Conservation (phyloP, 1,139 yeast species). For the Ashbya aceris region DNA sequence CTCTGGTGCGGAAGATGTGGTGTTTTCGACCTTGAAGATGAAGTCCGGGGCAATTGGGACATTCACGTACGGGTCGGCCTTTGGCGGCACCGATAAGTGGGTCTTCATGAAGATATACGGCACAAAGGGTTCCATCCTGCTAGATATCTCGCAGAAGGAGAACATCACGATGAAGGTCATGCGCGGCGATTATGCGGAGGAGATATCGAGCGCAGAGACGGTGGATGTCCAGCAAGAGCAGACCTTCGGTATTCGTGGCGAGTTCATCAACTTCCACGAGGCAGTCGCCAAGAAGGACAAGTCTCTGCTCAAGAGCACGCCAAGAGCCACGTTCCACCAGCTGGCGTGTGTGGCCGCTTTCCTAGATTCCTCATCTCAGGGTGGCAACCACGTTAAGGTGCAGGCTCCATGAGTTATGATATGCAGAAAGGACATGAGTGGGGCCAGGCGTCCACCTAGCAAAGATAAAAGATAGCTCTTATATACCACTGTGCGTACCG, state of each 20-base stretch:
- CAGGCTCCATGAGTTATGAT: conserved; percentile 15
- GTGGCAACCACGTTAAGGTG: conserved; percentile 53
- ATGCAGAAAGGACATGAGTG: no score
- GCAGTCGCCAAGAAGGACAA: conserved; percentile 62
- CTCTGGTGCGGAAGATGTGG: conserved; percentile 74
- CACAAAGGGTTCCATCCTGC: conserved; percentile 59
- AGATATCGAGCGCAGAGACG: conserved; percentile 36
- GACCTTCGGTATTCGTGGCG: conserved; percentile 53
- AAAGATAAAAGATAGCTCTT: no score
- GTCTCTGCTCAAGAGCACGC: conserved; percentile 46
- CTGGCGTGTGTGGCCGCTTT: conserved; percentile 83
- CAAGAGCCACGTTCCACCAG: conserved; percentile 80
- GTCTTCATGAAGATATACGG: conserved; percentile 66
- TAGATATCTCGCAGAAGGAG: conserved; percentile 47
- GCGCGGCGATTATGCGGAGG: conserved; percentile 39
- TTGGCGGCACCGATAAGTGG: conserved; percentile 71
- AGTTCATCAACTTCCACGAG: conserved; percentile 64
- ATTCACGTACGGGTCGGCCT: conserved; percentile 83
- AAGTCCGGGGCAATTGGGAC: conserved; percentile 69
- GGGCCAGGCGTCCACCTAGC: no score
- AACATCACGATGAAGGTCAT: conserved; percentile 39
- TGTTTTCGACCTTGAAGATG: conserved; percentile 59
- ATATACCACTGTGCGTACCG: no score
- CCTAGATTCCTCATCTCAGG: conserved; percentile 53
- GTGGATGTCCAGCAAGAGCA: conserved; percentile 42